phyloP scores from a whole-genome alignment of 805 yeast genomes.

The Ogataea naganishii region DNA sequence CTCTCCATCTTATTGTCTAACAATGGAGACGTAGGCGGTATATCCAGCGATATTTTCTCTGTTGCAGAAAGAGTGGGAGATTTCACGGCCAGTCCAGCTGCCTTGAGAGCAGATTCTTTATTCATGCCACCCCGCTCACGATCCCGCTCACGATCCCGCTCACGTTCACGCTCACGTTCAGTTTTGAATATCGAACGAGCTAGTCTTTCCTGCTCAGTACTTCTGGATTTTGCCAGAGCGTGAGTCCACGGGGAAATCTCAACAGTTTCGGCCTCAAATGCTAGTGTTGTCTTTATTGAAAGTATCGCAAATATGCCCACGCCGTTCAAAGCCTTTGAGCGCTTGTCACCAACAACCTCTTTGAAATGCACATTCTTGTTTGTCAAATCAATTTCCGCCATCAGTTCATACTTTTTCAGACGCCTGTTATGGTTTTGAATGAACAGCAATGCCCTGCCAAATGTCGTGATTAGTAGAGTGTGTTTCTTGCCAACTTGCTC shows the following conservation, averaged over 20 bases:
- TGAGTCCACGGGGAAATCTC: conserved; percentile 53
- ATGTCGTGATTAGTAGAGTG: conserved; percentile 48
- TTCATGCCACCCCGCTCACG: no score
- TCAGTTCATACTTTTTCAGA: conserved; percentile 34
- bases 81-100: conserved; percentile 23
- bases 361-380: conserved; percentile 46
- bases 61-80: conserved; percentile 4
- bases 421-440: conserved; percentile 27
- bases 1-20: conserved; percentile 6
- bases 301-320: conserved; percentile 47
- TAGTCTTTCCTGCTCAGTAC: conserved; percentile 37
- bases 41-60: conserved; percentile 8
- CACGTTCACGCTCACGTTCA: no score
- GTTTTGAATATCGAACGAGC: conserved; percentile 15
- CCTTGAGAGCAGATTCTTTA: conserved; percentile 27
- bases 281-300: conserved; percentile 44
- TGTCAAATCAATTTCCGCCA: conserved; percentile 45
- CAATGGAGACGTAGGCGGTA: conserved; percentile 12
- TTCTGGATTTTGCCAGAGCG: conserved; percentile 38
- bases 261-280: conserved; percentile 44
- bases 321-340: conserved; percentile 23
- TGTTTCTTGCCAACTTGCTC: conserved; percentile 31
- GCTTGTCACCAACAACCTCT: conserved; percentile 40
- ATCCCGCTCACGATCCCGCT: no score
- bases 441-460: conserved; percentile 56